These are phyloP conservation scores for Pseudotulostoma volvatum DNA, from an alignment of 495 filamentous ascomycete species.

Conservation along the genomic window DNA sequence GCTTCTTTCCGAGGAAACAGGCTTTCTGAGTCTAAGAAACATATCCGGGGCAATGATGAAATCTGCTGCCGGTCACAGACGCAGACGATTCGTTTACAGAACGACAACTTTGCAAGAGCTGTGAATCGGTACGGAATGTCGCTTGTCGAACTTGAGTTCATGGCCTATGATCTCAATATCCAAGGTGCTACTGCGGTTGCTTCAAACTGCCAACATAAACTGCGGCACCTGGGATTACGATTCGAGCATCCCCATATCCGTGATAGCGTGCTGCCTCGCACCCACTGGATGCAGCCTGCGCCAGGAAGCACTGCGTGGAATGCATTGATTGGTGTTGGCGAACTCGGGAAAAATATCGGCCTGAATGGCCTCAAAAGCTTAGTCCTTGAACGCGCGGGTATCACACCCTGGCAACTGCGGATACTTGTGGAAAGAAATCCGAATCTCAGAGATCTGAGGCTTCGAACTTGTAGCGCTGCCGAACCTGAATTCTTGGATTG, in stretches of 20 bases:
- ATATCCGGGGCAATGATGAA: not conserved
- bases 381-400: conserved; percentile 17
- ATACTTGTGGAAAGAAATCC: conserved; percentile 19
- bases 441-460: conserved; percentile 11
- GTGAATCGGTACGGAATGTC: conserved; percentile 13
- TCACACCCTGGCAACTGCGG: conserved; percentile 21
- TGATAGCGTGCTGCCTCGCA: conserved; percentile 12
- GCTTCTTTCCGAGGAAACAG: not conserved
- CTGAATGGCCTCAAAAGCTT: conserved; percentile 13
- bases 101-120: conserved; percentile 11
- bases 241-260: conserved; percentile 23
- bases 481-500: conserved; percentile 20
- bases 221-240: conserved; percentile 19
- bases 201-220: conserved; percentile 9
- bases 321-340: conserved; percentile 13
- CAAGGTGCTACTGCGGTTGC: conserved; percentile 12
- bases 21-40: not conserved
- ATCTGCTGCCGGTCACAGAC: not conserved
- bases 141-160: conserved; percentile 15
- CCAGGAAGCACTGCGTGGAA: conserved; percentile 20
- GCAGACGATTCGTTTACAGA: conserved; percentile 13
- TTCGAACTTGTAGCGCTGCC: conserved; percentile 18
- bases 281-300: conserved; percentile 13
- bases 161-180: conserved; percentile 16
- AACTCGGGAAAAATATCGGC: conserved; percentile 6